phyloP scores from a whole-genome alignment of 2,329 filamentous ascomycete genomes.

The Immersiporthe knoxdaviesiana region DNA sequence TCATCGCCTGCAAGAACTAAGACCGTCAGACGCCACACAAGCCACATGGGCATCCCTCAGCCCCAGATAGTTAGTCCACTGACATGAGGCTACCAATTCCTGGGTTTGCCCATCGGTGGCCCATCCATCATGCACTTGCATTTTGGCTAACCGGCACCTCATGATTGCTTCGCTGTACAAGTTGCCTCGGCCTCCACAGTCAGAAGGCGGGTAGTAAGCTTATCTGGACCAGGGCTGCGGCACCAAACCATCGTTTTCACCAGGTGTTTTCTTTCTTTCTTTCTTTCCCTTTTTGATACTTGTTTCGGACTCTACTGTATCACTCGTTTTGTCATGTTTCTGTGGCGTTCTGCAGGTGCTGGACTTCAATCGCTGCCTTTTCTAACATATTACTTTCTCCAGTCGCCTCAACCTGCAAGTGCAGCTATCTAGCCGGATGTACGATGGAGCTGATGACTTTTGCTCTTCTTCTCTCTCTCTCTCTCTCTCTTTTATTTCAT shows the following conservation, averaged over 20 bases:
- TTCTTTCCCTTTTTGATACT: neutral
- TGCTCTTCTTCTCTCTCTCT: neutral
- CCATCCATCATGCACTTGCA: neutral
- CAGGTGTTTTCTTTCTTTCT: neutral
- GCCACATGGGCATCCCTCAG: neutral
- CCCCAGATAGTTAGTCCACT: neutral
- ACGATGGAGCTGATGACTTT: neutral
- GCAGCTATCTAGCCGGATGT: neutral
- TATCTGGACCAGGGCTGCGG: neutral
- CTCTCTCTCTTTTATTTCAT: neutral
- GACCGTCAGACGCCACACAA: neutral
- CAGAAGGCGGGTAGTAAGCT: neutral
- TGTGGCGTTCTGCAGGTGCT: neutral
- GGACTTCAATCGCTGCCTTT: neutral
- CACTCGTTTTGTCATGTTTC: neutral
- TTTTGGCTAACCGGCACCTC: neutral
- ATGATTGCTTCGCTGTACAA: neutral
- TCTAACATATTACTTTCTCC: neutral
- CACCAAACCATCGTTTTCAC: neutral
- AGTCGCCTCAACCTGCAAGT: neutral
- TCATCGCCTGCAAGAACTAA: neutral
- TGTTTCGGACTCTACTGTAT: neutral
- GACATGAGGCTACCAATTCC: neutral
- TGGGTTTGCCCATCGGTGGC: neutral
- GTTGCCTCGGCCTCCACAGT: neutral